Evolutionary conservation across 2,329 filamentous ascomycete species (phyloP), one percentile per base, ranked within the genome.

Genomic region (Diaporthe sp.): DNA sequence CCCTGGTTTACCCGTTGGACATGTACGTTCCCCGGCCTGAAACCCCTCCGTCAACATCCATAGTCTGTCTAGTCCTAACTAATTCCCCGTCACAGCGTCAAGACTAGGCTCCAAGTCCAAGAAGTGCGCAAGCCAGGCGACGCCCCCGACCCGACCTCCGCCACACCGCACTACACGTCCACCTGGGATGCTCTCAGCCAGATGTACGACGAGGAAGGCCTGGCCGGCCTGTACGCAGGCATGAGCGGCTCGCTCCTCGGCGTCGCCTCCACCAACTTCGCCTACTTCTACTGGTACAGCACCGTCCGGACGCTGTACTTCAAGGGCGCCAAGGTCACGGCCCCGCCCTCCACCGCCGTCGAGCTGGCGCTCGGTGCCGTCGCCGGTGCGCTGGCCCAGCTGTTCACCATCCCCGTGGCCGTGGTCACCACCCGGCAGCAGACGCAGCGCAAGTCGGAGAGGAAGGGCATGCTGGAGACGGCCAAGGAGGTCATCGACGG

Each of bases 211-310:
- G 92, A 91, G 70, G 97, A 99, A 78, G 97, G 97, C 42, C 73
- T 97, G 12, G 80, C 87, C 61, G 97, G 97, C 9, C 90, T 99
- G 10, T 99, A 99, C 81, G 92, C 94, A 70, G 97, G 97, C 75
- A 96, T 99, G 82, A 89, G 91, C 75, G 96, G 96, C 68, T 92
- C 96, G 6, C 87, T 99, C 25, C 86, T 98, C 69, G 97, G 97
- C 71, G 97, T 99, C 47, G 96, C 95, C 1, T 98, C 96, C 35
- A 98, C 96, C 70, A 99, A 99, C 84, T 99, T 99, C 82, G 97
- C 97, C 80, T 99, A 99, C 86, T 99, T 99, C 83, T 99, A 99
- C 86, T 98, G 96, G 96, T 98, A 98, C 83, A 96, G 95, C 7
- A 86, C 97, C 37, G 94, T 98, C 42, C 92, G 97, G 76, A 91